phyloP scores from a whole-genome alignment of 306 rosid species.

The Calophaca sinica region DNA sequence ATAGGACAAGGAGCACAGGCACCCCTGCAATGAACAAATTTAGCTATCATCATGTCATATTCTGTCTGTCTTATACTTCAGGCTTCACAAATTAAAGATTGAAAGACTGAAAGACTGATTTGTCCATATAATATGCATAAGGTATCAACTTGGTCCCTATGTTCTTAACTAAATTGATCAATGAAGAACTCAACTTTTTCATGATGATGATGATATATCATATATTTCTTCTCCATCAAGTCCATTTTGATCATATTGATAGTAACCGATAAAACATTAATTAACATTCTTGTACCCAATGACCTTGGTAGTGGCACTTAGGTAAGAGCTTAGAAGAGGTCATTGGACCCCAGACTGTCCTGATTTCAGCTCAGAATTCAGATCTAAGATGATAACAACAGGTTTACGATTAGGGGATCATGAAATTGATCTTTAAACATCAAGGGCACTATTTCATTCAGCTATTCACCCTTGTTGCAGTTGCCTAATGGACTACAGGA shows the following conservation, averaged over 20 bases:
- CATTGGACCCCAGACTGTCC: not conserved
- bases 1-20: slow-evolving; percentile 97
- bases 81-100: slow-evolving; percentile 32
- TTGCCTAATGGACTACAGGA: slow-evolving; percentile 11
- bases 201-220: not conserved
- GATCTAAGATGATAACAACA: slow-evolving; percentile 11
- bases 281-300: not conserved
- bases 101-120: slow-evolving; percentile 27
- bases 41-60: slow-evolving; percentile 34
- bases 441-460: slow-evolving; percentile 11
- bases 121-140: not conserved
- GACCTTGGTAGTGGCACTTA: not conserved
- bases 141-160: slow-evolving; percentile 20
- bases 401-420: not conserved
- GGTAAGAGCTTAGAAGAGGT: slow-evolving; percentile 13
- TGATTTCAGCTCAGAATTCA: slow-evolving; percentile 17
- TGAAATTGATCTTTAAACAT: slow-evolving; percentile 33
- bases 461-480: not conserved
- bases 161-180: slow-evolving; percentile 7
- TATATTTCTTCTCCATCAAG: slow-evolving; percentile 18
- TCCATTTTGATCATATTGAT: slow-evolving; percentile 29
- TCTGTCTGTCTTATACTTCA: not conserved
- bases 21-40: slow-evolving; percentile 77
- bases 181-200: not conserved
- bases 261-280: not conserved